Evolutionary conservation across 768 basidiomycete genomes (phyloP), one percentile per base, ranked within the genome.

Genomic region (Hygrophorus pudorinus): DNA sequence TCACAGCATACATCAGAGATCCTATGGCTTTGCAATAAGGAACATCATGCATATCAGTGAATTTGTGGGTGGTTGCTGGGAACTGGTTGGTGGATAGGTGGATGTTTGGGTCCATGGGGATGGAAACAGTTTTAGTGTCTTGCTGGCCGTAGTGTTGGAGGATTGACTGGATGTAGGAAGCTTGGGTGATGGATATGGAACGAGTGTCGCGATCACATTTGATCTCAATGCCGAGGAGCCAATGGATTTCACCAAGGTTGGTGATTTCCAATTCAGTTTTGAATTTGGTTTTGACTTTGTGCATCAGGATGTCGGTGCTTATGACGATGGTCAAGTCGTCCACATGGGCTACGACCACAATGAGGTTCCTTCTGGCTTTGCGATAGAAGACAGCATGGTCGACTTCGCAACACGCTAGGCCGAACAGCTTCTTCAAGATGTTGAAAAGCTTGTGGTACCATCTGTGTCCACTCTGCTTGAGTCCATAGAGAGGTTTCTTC

Each of bases 271-370:
- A 44, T 32, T 50, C 17, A n/a, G n/a, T n/a, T n/a, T 24, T 12
- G n/a, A 64, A 48, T 20, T 52, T 47, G 21, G 18, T 38, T 39
- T 63, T 64, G 47, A 61, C 55, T 4, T 39, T 35, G 0, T 45
- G 28, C 37, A 63, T 53, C 6, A 56, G 39, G 7, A 17, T 38
- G 29, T 38, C n/a, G 4, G 48, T 34, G 2, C 50, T 45, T 0
- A 53, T 49, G 5, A 49, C 55, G 27, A 64, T 51, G 2, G 59
- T 61, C 42, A 53, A 59, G 44, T 66, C 59, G 44, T 66, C 56
- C 33, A 65, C 57, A 38, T 64, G 61, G 1, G 60, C 57, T 11
- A 53, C 29, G 4, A 63, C 38, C 16, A 56, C 51, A 38, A 44
- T 48, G 6, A 59, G 20, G 17, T 21, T 35, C 13, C 44, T 48